phyloP scores from a whole-genome alignment of 148 eudicot genomes.

The Limonium bicolor region DNA sequence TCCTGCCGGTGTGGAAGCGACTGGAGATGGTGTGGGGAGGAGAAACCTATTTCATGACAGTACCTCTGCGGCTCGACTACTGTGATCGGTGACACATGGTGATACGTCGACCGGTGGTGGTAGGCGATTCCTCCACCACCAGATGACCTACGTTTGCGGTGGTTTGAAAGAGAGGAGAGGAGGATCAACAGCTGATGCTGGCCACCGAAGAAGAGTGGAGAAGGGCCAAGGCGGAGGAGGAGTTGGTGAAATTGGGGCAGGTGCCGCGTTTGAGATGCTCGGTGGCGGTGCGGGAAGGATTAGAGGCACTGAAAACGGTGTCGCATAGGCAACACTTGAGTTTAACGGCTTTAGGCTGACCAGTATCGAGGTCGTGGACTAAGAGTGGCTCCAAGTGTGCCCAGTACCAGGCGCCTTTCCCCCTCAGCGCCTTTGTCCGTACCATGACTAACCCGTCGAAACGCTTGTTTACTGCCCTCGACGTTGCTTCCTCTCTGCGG shows the following conservation, averaged over 20 bases:
- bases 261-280: conserved; percentile 88
- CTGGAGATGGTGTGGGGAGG: no score
- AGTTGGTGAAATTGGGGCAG: conserved; percentile 56
- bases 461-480: conserved; percentile 52
- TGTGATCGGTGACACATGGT: conserved; percentile 31
- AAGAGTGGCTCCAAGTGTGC: conserved; percentile 69
- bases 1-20: conserved; percentile 12
- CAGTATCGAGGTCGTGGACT: conserved; percentile 43
- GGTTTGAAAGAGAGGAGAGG: conserved; percentile 15
- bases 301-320: conserved; percentile 73
- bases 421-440: conserved; percentile 71
- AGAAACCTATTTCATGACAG: conserved; percentile 30
- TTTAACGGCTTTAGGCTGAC: conserved; percentile 67
- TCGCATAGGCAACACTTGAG: conserved; percentile 64
- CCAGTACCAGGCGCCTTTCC: conserved; percentile 99
- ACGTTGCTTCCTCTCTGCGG: conserved; percentile 60
- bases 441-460: conserved; percentile 67
- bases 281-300: conserved; percentile 88
- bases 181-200: no score
- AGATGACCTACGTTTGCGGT: conserved; percentile 46
- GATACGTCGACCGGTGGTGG: no score
- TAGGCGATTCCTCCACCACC: not conserved
- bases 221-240: conserved; percentile 6
- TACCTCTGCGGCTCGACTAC: conserved; percentile 47
- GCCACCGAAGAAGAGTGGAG: conserved; percentile 26